A percentile compares a stretch with the other conserved stretches of the same genome.
phyloP scores from a whole-genome alignment of 768 basidiomycete species.

The Amanita thiersii region DNA sequence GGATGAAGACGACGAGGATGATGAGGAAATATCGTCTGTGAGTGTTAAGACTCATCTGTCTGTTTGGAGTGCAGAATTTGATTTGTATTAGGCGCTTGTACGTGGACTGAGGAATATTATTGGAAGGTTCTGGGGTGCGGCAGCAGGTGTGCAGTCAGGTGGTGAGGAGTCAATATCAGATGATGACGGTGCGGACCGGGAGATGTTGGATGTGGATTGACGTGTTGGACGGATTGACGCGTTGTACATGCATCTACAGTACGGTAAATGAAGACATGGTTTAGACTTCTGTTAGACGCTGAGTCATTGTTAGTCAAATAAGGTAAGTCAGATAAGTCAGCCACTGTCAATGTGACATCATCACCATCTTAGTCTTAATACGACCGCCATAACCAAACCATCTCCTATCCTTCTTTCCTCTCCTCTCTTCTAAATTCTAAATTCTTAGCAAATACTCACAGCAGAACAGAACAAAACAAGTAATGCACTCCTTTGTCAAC shows the following conservation, averaged over 20 bases:
- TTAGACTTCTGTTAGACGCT: neutral
- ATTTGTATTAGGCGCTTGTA: slow-evolving; percentile 43
- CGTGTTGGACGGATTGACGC: too few relatives aligned
- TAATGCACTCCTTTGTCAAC: slow-evolving; percentile 2
- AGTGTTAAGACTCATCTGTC: slow-evolving; percentile 18
- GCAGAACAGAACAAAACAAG: neutral
- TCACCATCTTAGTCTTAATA: too few relatives aligned
- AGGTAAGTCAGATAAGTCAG: too few relatives aligned
- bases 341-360: too few relatives aligned
- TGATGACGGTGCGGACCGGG: too few relatives aligned
- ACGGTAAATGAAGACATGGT: too few relatives aligned
- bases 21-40: slow-evolving; percentile 44
- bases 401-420: too few relatives aligned
- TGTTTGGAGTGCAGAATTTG: neutral
- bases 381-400: too few relatives aligned
- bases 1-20: slow-evolving; percentile 33
- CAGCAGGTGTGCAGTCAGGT: neutral
- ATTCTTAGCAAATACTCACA: too few relatives aligned
- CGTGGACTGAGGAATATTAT: slow-evolving; percentile 52
- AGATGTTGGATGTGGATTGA: too few relatives aligned
- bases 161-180: neutral
- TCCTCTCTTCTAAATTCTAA: too few relatives aligned
- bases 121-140: slow-evolving; percentile 50
- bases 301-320: neutral
- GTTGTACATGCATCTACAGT: too few relatives aligned